Conservation (phyloP, 148 eudicot species). For the Chenopodium quinoa region DNA sequence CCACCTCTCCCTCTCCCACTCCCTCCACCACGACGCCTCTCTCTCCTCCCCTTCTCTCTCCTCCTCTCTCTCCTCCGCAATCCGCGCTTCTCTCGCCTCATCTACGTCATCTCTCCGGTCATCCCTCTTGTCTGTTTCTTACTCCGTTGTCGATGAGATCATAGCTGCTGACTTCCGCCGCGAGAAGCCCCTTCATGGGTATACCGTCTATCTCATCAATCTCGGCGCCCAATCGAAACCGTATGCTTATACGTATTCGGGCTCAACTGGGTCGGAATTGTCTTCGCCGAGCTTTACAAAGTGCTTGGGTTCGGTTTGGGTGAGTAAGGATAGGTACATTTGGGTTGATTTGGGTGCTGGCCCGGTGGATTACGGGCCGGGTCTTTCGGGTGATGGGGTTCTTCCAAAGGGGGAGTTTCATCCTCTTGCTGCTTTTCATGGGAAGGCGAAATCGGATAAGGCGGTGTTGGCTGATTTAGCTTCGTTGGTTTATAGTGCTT, state of each 20-base stretch:
- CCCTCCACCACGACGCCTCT: conserved; percentile 46
- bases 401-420: conserved; percentile 81
- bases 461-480: conserved; percentile 73
- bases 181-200: conserved; percentile 37
- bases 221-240: conserved; percentile 54
- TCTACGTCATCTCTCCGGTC: conserved; percentile 56
- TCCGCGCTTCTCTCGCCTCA: conserved; percentile 32
- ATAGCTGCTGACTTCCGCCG: conserved; percentile 41
- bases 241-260: conserved; percentile 58
- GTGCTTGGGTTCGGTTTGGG: conserved; percentile 70
- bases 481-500: conserved; percentile 82
- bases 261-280: conserved; percentile 36
- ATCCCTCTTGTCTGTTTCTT: conserved; percentile 39
- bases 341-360: conserved; percentile 93
- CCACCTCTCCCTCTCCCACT: conserved; percentile 48
- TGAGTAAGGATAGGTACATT: conserved; percentile 58
- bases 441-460: conserved; percentile 64
- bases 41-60: conserved; percentile 48
- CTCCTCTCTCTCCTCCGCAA: conserved; percentile 39
- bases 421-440: conserved; percentile 67
- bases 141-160: conserved; percentile 48
- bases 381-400: conserved; percentile 81
- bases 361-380: conserved; percentile 94
- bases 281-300: conserved; percentile 57
- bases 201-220: conserved; percentile 59